phyloP scores from a whole-genome alignment of 2,329 filamentous ascomycete genomes.

The Dothiorella sarmentorum region DNA sequence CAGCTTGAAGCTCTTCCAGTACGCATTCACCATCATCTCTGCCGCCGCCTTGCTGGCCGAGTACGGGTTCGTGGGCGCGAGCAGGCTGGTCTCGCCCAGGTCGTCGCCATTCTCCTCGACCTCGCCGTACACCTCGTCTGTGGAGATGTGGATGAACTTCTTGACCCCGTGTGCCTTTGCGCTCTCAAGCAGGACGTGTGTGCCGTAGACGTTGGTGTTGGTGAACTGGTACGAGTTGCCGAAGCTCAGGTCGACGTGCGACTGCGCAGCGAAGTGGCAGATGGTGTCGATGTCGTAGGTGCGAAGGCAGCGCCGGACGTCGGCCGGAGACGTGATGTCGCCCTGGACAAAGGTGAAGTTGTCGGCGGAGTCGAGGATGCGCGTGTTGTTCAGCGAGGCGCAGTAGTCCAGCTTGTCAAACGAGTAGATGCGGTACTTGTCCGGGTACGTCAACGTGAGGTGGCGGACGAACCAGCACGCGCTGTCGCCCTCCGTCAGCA shows the following conservation, averaged over 20 bases:
- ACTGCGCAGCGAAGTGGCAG: slow-evolving; percentile 82
- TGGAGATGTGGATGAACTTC: slow-evolving; percentile 77
- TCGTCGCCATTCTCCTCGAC: slow-evolving; percentile 70
- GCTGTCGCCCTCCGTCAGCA: slow-evolving; percentile 43
- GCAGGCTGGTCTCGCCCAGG: slow-evolving; percentile 67
- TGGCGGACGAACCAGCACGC: slow-evolving; percentile 82
- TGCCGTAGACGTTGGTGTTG: slow-evolving; percentile 77
- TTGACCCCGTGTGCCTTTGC: slow-evolving; percentile 68
- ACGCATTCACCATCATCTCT: slow-evolving; percentile 85
- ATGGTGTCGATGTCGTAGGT: slow-evolving; percentile 73
- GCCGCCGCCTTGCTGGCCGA: slow-evolving; percentile 77
- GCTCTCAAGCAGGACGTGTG: slow-evolving; percentile 76
- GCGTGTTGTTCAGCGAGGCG: slow-evolving; percentile 75
- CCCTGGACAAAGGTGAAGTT: slow-evolving; percentile 81
- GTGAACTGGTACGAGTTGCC: slow-evolving; percentile 80
- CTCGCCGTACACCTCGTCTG: slow-evolving; percentile 83
- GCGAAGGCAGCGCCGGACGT: slow-evolving; percentile 69
- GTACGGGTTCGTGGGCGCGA: slow-evolving; percentile 79
- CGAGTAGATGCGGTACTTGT: slow-evolving; percentile 73
- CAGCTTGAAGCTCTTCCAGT: slow-evolving; percentile 76
- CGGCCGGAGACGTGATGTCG: slow-evolving; percentile 67
- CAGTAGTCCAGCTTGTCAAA: slow-evolving; percentile 86
- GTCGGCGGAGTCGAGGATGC: slow-evolving; percentile 60
- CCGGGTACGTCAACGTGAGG: slow-evolving; percentile 68
- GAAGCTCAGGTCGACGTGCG: slow-evolving; percentile 78